Conservation (phyloP, 2,329 filamentous ascomycete species). For the Pyrenophora tritici-repentis region DNA sequence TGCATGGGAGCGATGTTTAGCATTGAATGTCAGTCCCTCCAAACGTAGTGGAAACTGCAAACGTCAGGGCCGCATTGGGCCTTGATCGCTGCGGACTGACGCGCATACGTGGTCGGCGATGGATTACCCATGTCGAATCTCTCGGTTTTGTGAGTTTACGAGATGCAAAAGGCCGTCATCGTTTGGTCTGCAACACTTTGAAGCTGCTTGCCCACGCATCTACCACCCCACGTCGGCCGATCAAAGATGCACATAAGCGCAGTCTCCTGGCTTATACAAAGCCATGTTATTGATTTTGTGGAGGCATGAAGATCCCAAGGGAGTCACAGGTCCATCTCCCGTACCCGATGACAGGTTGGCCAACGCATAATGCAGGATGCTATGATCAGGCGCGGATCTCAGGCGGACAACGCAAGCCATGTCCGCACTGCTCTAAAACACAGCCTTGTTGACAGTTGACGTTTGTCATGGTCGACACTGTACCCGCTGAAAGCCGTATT, state of each 20-base stretch:
- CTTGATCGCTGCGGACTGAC: neutral
- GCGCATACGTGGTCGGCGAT: slow-evolving; percentile 5
- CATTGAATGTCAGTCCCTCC: slow-evolving; percentile 25
- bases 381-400: slow-evolving; percentile 2
- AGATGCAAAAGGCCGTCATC: slow-evolving; percentile 4
- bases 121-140: slow-evolving; percentile 22
- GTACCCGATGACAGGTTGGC: neutral
- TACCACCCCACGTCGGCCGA: slow-evolving; percentile 4
- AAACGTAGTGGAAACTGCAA: slow-evolving; percentile 25
- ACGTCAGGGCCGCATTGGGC: slow-evolving; percentile 22
- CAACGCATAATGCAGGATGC: slow-evolving; percentile 1
- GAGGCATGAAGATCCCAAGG: neutral
- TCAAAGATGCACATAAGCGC: slow-evolving; percentile 1
- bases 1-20: slow-evolving; percentile 15
- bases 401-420: neutral
- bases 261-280: slow-evolving; percentile 5
- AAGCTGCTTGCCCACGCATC: slow-evolving; percentile 16
- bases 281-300: neutral
- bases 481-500: no score
- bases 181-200: slow-evolving; percentile 3
- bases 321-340: slow-evolving; percentile 7
- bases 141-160: slow-evolving; percentile 1
- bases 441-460: no score
- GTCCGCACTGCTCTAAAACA: neutral
- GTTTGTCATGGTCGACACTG: no score